Conservation (phyloP, 345 rosid genomes). For the Turritis glabra region DNA sequence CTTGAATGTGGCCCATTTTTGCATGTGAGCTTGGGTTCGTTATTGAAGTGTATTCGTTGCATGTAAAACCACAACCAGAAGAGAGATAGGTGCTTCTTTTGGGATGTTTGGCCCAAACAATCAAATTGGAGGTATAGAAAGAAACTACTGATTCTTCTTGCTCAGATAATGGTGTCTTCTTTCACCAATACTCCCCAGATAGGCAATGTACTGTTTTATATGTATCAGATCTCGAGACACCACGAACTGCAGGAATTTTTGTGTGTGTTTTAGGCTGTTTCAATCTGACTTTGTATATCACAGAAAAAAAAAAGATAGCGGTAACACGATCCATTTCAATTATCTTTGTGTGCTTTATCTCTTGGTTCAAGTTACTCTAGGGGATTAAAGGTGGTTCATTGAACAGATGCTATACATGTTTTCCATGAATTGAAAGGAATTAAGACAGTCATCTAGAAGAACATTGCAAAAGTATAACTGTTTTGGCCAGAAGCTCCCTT, state of each 20-base stretch:
- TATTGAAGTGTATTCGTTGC: slow-evolving; percentile 22
- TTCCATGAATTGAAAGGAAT: slow-evolving; percentile 1
- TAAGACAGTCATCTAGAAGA: slow-evolving; percentile 13
- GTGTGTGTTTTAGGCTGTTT: slow-evolving; percentile 15
- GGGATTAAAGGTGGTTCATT: slow-evolving; percentile 13
- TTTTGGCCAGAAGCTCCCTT: not conserved
- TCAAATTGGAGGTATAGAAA: slow-evolving; percentile 29
- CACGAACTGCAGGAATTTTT: slow-evolving; percentile 17
- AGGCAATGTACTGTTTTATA: slow-evolving; percentile 17
- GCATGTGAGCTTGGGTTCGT: slow-evolving; percentile 11
- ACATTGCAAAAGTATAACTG: slow-evolving; percentile 4
- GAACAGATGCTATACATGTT: slow-evolving; percentile 11
- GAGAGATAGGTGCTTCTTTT: slow-evolving; percentile 27
- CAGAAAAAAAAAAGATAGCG: slow-evolving; percentile 8
- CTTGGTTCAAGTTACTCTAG: slow-evolving; percentile 22
- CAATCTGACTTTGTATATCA: not conserved
- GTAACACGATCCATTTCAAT: slow-evolving; percentile 15
- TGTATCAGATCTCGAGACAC: slow-evolving; percentile 21
- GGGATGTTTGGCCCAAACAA: slow-evolving; percentile 34
- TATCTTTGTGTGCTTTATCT: slow-evolving; percentile 5
- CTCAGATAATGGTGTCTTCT: slow-evolving; percentile 30
- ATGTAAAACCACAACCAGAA: slow-evolving; percentile 4
- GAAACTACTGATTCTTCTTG: slow-evolving; percentile 34
- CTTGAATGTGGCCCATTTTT: slow-evolving; percentile 12
- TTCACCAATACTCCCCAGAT: slow-evolving; percentile 9